These are phyloP conservation scores for Aspergillus cristatus DNA, from an alignment of 495 filamentous ascomycete species.

Conservation along the genomic window DNA sequence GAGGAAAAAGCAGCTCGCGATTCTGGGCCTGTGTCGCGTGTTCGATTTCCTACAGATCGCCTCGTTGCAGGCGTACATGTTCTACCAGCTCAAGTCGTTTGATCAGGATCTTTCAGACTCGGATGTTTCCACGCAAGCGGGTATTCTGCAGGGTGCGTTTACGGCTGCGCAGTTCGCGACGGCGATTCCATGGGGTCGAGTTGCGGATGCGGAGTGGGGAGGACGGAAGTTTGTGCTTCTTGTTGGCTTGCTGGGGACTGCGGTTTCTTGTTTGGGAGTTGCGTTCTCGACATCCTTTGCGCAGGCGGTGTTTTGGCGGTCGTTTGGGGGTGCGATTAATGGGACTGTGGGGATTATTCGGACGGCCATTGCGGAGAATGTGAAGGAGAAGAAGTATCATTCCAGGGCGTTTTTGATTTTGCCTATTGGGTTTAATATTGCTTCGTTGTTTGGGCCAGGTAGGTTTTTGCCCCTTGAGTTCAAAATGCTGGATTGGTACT, in stretches of 20 bases:
- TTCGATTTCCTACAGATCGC: slow-evolving; percentile 44
- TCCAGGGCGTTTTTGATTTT: slow-evolving; percentile 59
- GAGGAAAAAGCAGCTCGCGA: slow-evolving; percentile 60
- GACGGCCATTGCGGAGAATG: slow-evolving; percentile 74
- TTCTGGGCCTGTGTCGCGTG: slow-evolving; percentile 65
- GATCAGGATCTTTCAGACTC: slow-evolving; percentile 54
- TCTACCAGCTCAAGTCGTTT: slow-evolving; percentile 68
- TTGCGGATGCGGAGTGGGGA: slow-evolving; percentile 59
- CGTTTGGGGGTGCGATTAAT: slow-evolving; percentile 67
- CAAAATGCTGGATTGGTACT: slow-evolving; percentile 4
- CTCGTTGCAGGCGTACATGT: slow-evolving; percentile 60
- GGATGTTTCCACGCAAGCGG: slow-evolving; percentile 66
- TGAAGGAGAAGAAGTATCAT: slow-evolving; percentile 63
- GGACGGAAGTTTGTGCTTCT: slow-evolving; percentile 72
- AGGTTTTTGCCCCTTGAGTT: slow-evolving; percentile 9
- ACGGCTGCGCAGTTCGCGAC: slow-evolving; percentile 78
- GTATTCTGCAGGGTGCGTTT: slow-evolving; percentile 70
- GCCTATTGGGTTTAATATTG: slow-evolving; percentile 72
- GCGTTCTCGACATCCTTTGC: slow-evolving; percentile 65
- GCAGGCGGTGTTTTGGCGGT: slow-evolving; percentile 65
- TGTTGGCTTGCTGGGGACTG: slow-evolving; percentile 64
- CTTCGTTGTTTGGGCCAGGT: slow-evolving; percentile 65
- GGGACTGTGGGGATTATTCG: slow-evolving; percentile 75
- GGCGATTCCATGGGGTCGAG: slow-evolving; percentile 73
- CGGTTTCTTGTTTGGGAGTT: slow-evolving; percentile 66